Evolutionary conservation across 257 asterid species (phyloP), one percentile per base, ranked within the genome.

Genomic region (Prunella vulgaris): DNA sequence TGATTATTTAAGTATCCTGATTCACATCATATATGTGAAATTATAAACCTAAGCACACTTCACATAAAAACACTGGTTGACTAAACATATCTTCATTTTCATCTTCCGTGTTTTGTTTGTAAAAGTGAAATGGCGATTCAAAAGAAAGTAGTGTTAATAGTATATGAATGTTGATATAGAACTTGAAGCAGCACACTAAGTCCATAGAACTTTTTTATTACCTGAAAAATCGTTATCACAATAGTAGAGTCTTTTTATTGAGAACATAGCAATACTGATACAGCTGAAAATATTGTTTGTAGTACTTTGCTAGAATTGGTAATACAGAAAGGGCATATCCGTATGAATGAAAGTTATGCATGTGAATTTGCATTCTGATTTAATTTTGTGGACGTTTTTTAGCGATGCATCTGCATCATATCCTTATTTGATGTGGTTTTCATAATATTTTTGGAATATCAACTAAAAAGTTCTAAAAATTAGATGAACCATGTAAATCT

Each of bases 341-440:
- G 17, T 13, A 66, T 66, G 7, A 49, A 21, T 33, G 38, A 37
- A 30, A 27, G 9, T 27, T 42, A 46, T 28, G 12, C 46, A 44
- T 56, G 28, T 24, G 72, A 56, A n/a, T 63, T 14, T 51, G 37
- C 63, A 15, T 10, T 27, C 37, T 38, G 10, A 37, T 60, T 22
- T 35, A 13, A 52, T 51, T 8, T 30, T 10, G 37, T 53, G 32
- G 9, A 35, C 58, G 30, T 28, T 51, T 14, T 12, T 49, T 51
- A 18, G 57, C 17, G 14, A 0, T 32, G 12, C 20, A 25, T 42
- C 33, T 73, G 44, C 60, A 56, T 33, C 38, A 15, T 2, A 28
- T 51, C 32, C 76, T 72, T 64, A 57, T 18, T 21, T 38, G 63
- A 44, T 56, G 32, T 30, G 20, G 35, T 51, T 61, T 54, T 22